Percentiles rank a stretch among this genome's conserved stretches.
phyloP scores from a whole-genome alignment of 2,329 filamentous ascomycete genomes.

The Penicillium sp. region DNA sequence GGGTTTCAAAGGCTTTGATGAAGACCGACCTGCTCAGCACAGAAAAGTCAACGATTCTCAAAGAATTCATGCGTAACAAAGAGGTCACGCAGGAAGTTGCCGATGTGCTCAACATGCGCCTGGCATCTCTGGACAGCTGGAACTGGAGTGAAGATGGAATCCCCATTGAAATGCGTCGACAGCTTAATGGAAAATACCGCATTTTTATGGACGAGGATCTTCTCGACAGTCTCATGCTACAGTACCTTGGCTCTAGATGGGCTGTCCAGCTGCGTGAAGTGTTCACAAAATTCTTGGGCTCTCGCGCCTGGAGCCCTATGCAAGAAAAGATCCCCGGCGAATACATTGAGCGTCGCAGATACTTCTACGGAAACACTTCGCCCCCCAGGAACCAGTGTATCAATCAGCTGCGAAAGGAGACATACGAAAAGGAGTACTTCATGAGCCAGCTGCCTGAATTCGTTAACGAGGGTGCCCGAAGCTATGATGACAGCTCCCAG shows the following conservation, averaged over 20 bases:
- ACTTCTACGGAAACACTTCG: conserved; percentile 43
- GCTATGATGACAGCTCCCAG: conserved; percentile 46
- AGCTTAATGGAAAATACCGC: conserved; percentile 62
- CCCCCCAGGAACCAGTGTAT: conserved; percentile 19
- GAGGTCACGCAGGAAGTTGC: conserved; percentile 58
- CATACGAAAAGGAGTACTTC: conserved; percentile 56
- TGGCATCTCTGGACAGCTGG: conserved; percentile 57
- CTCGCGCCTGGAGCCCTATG: conserved; percentile 47
- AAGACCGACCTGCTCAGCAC: conserved; percentile 56
- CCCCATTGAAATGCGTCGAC: conserved; percentile 55
- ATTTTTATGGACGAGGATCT: conserved; percentile 65
- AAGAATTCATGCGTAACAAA: conserved; percentile 55
- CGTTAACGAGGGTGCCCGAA: conserved; percentile 41
- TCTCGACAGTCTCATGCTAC: conserved; percentile 59
- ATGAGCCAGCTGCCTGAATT: conserved; percentile 58
- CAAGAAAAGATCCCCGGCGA: conserved; percentile 38
- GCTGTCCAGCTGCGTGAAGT: conserved; percentile 51
- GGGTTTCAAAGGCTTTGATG: conserved; percentile 55
- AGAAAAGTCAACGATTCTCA: conserved; percentile 55
- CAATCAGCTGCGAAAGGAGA: conserved; percentile 38
- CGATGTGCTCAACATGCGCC: conserved; percentile 62
- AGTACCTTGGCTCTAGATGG: conserved; percentile 60
- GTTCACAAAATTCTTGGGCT: conserved; percentile 43
- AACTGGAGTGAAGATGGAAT: conserved; percentile 53
- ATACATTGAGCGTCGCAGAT: conserved; percentile 49